Evolutionary conservation across 1,139 yeast genomes (phyloP).

Genomic region (Suhomyces guaymorum): DNA sequence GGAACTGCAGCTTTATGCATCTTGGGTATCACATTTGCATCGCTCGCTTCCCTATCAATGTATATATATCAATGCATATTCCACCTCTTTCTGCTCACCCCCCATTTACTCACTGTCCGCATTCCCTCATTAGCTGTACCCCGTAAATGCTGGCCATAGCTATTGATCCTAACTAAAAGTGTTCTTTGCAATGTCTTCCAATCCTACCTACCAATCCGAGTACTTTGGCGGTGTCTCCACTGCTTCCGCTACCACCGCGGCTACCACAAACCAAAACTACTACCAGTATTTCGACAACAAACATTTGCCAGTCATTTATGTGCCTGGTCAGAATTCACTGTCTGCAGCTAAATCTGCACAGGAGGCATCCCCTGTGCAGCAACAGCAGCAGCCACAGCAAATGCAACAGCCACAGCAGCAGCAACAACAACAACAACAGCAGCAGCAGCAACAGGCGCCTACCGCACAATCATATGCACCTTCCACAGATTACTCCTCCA

Average conservation of each 20-base stretch:
- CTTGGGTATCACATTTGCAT: too few species aligned
- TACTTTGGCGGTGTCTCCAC: slow-evolving; percentile 10
- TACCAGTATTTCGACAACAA: slow-evolving; percentile 13
- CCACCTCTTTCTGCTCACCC: background rate
- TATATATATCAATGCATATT: background rate
- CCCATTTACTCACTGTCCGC: background rate
- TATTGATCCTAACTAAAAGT: too few species aligned
- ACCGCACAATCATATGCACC: slow-evolving; percentile 3
- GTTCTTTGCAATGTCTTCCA: slow-evolving; percentile 9
- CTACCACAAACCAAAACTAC: slow-evolving; percentile 1
- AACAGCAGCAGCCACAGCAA: slow-evolving; percentile 2
- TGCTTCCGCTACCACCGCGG: slow-evolving; percentile 5
- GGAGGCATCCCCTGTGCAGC: slow-evolving; percentile 1
- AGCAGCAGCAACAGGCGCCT: slow-evolving; percentile 2
- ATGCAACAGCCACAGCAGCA: slow-evolving; percentile 5
- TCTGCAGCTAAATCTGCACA: slow-evolving; percentile 3
- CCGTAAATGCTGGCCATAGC: too few species aligned
- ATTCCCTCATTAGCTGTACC: too few species aligned
- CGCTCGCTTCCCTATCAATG: too few species aligned
- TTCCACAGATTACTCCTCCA: slow-evolving; percentile 10
- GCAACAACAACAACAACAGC: slow-evolving; percentile 1
- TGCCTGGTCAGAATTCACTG: slow-evolving; percentile 8
- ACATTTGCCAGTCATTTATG: slow-evolving; percentile 13
- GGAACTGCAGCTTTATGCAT: too few species aligned
- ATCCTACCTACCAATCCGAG: slow-evolving; percentile 13